A percentile compares a stretch with the other conserved stretches of the same genome.
phyloP scores from a whole-genome alignment of 345 rosid species.

The Heritiera fomes region DNA sequence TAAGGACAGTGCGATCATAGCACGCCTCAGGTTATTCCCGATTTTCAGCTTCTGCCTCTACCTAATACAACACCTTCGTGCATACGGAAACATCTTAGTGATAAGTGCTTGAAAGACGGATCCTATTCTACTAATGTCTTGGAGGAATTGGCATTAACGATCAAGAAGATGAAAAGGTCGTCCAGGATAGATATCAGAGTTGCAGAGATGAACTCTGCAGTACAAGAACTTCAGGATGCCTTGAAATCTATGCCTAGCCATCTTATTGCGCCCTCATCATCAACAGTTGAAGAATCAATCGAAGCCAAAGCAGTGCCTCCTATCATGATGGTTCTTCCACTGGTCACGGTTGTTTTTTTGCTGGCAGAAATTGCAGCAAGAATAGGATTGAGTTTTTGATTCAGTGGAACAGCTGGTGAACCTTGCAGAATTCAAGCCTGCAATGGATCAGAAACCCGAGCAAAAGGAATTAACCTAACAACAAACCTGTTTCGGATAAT shows the following conservation, averaged over 20 bases:
- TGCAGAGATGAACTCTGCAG: constrained; percentile 58
- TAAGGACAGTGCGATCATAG: no score
- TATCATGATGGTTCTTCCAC: constrained; percentile 57
- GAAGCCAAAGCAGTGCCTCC: constrained; percentile 30
- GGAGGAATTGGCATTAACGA: constrained; percentile 46
- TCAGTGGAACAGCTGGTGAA: constrained; percentile 52
- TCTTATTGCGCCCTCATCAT: neutral
- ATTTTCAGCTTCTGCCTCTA: no score
- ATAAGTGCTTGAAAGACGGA: constrained; percentile 44
- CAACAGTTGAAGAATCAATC: constrained; percentile 22
- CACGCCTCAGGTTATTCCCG: no score
- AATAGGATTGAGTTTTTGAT: constrained; percentile 46
- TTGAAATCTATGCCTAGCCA: constrained; percentile 46
- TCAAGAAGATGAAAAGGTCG: constrained; percentile 50
- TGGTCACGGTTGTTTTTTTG: constrained; percentile 57
- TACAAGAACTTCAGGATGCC: constrained; percentile 52
- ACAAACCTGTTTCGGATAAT: neutral
- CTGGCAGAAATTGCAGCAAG: constrained; percentile 55
- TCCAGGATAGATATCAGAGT: constrained; percentile 42
- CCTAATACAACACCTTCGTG: no score
- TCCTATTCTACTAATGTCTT: constrained; percentile 42
- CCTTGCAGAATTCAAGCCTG: constrained; percentile 57
- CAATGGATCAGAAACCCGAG: constrained; percentile 27
- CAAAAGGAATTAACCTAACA: constrained; percentile 5
- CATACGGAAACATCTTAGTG: constrained; percentile 42